phyloP scores from a whole-genome alignment of 768 basidiomycete species.

The Lentinula raphanica region DNA sequence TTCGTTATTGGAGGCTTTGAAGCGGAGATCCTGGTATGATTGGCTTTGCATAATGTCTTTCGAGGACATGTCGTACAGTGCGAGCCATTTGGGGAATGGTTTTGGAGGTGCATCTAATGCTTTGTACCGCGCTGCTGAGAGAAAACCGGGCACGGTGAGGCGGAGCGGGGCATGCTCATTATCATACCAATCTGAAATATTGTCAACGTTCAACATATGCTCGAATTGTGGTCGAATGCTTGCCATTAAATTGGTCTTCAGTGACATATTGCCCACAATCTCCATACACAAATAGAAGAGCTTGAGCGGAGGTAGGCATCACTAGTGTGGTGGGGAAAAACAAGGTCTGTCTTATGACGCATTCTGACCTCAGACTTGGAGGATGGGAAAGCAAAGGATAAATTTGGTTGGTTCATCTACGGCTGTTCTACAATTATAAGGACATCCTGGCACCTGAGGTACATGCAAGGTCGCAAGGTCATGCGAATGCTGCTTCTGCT shows the following conservation, averaged over 20 bases:
- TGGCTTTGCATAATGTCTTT: constrained; percentile 13
- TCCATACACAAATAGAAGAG: constrained; percentile 4
- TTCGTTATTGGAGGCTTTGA: background rate
- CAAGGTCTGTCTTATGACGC: background rate
- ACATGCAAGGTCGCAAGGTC: background rate
- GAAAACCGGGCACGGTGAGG: constrained; percentile 26
- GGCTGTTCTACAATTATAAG: background rate
- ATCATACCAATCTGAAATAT: constrained; percentile 30
- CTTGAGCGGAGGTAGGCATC: background rate
- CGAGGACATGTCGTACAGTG: constrained; percentile 25
- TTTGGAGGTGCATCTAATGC: constrained; percentile 18
- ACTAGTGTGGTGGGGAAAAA: background rate
- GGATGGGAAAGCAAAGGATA: background rate
- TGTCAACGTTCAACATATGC: background rate
- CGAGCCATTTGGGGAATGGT: constrained; percentile 23
- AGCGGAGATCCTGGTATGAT: background rate
- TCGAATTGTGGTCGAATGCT: background rate
- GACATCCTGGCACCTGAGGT: too few relatives aligned
- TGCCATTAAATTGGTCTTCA: constrained; percentile 29
- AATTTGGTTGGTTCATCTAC: background rate
- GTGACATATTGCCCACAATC: constrained; percentile 23
- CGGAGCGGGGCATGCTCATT: constrained; percentile 29
- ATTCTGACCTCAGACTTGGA: background rate
- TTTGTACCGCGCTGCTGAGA: constrained; percentile 27
- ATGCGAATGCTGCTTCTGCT: constrained; percentile 40